phyloP scores from a whole-genome alignment of 2,329 filamentous ascomycete species.

The Fonsecaea erecta region DNA sequence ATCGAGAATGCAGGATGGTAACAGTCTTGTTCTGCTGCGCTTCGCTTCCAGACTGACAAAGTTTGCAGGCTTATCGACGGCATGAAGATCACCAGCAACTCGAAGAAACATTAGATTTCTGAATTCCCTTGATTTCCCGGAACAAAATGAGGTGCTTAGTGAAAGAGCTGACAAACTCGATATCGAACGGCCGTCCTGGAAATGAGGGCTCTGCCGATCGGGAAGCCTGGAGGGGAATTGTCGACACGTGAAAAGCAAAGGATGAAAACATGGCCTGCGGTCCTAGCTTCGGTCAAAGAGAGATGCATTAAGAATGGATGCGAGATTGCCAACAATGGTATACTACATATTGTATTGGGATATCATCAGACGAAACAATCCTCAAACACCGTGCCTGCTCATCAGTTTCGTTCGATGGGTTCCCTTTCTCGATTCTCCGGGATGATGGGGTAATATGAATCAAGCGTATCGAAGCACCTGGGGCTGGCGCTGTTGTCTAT shows the following conservation, averaged over 20 bases:
- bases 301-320: background rate
- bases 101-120: constrained; percentile 8
- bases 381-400: constrained; percentile 18
- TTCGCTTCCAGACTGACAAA: constrained; percentile 1
- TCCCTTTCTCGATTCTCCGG: background rate
- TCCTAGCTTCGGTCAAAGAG: background rate
- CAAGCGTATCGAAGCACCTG: background rate
- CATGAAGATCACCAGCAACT: constrained; percentile 13
- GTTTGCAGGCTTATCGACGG: constrained; percentile 11
- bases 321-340: background rate
- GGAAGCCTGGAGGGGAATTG: background rate
- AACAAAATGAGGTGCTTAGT: background rate
- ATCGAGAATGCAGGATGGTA: constrained; percentile 23
- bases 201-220: background rate
- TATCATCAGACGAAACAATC: constrained; percentile 18
- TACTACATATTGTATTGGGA: constrained; percentile 11
- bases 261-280: background rate
- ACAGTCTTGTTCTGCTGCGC: background rate
- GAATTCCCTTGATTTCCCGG: background rate
- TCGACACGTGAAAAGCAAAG: background rate
- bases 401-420: background rate
- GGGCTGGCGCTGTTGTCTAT: background rate
- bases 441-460: background rate
- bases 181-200: background rate
- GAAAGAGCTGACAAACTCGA: background rate